Evolutionary conservation across 2,329 filamentous ascomycete species (phyloP).

Genomic region (Epichloe hybrida): DNA sequence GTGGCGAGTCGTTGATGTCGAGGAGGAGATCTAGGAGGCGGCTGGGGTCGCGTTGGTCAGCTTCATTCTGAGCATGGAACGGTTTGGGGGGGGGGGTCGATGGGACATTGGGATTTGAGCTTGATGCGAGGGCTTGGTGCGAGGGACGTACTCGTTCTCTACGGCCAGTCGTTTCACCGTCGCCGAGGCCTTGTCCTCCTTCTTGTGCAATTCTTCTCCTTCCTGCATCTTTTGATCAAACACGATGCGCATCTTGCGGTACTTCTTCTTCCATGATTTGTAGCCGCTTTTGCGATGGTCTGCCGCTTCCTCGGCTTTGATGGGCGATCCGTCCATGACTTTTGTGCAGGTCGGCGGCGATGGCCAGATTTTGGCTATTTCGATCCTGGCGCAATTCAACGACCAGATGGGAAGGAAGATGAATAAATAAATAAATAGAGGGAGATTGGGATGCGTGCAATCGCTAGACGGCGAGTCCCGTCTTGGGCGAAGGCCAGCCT

Average conservation of each 20-base stretch:
- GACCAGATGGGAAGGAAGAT: background rate
- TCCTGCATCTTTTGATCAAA: conserved; percentile 70
- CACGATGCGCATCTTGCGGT: conserved; percentile 71
- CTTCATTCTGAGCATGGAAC: background rate
- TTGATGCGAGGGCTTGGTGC: background rate
- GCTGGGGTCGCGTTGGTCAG: conserved; percentile 31
- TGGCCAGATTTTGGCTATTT: background rate
- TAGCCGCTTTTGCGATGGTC: conserved; percentile 36
- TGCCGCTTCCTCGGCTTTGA: conserved; percentile 32
- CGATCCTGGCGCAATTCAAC: background rate
- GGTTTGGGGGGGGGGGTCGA: too few relatives aligned
- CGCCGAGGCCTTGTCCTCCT: conserved; percentile 67
- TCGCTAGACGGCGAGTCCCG: background rate
- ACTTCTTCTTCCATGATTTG: conserved; percentile 82
- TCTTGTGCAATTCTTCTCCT: conserved; percentile 68
- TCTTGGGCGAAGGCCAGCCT: background rate
- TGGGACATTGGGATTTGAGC: background rate
- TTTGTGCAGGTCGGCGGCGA: background rate
- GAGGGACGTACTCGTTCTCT: conserved; percentile 68
- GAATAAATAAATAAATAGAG: background rate
- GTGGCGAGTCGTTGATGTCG: conserved; percentile 74
- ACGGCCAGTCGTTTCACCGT: conserved; percentile 74
- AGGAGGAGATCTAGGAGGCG: conserved; percentile 79
- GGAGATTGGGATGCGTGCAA: background rate
- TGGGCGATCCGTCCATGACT: conserved; percentile 20